Percentiles rank a stretch among this genome's conserved stretches.
phyloP scores from a whole-genome alignment of 2,329 filamentous ascomycete species.

The Aspergillus carbonarius region DNA sequence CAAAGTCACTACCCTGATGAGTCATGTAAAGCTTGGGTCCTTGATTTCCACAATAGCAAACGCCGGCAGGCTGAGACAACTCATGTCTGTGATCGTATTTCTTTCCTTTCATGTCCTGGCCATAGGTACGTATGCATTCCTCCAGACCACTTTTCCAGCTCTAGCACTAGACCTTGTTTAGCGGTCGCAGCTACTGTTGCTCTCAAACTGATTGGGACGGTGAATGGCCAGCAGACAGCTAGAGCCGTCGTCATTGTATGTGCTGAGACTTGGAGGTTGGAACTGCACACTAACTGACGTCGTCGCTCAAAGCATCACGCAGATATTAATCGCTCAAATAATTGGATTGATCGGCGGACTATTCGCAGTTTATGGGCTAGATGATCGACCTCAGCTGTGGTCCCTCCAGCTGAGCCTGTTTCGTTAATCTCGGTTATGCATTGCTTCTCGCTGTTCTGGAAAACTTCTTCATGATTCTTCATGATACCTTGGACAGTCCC shows the following conservation, averaged over 20 bases:
- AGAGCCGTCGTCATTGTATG: too few species aligned
- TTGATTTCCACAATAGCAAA: neutral
- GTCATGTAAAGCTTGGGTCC: neutral
- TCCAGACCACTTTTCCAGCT: neutral
- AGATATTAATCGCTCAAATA: neutral
- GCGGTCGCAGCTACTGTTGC: neutral
- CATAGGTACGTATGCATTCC: neutral
- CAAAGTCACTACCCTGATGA: neutral
- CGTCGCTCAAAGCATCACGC: neutral
- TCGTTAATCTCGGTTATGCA: neutral
- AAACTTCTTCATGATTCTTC: neutral
- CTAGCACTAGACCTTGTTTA: neutral
- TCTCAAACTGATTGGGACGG: too few species aligned
- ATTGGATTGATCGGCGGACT: neutral
- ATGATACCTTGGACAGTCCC: neutral
- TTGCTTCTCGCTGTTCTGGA: neutral
- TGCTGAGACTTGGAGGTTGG: too few species aligned
- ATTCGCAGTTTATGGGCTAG: neutral
- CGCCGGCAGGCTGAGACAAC: neutral
- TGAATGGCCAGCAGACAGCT: too few species aligned
- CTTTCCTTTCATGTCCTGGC: neutral
- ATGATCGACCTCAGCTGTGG: neutral
- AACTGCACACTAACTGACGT: neutral
- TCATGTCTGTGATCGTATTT: neutral
- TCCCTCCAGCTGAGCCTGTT: neutral